Base-by-base conservation (phyloP, 352 stramenopile species). In the Phytophthora quininea region DNA sequence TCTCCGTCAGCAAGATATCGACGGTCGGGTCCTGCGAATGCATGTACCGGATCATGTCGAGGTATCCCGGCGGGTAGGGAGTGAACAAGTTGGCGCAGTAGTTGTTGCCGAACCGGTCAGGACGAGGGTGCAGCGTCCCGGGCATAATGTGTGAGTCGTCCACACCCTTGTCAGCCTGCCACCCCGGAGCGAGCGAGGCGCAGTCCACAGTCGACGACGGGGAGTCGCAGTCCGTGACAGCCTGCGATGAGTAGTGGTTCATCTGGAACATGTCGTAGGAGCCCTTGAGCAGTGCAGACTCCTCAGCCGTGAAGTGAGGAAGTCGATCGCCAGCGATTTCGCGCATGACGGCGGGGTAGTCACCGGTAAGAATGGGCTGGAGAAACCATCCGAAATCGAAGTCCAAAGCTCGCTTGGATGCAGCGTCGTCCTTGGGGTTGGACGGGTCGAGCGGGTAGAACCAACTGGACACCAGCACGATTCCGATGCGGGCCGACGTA, bases 201-300 rank as follows among this genome's bases (percentile, higher is more conserved):
- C 78, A 87, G 27, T 69, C 58, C 5, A 75, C 42, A 1, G 43
- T 71, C 27, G 74, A 84, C 14, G 60, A 64, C 15, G 67, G 49
- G 1, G 70, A 79, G 33, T 68, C 46, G 92, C 76, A 86, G 65
- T 90, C 71, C 0, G 81, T 87, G 33, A 88, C 83, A 1, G 75
- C 55, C 57, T 80, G 77, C 52, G 95, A 91, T 35, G 72, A 82
- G 76, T 99, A 99, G 73, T 98, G 92, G 75, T 99, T 99, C 7
- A 99, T 69, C 46, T 97, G 97, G 58, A 99, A 93, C 66, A 98
- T 96, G 61, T 99, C 97, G 64, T 87, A 88, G 12, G 88, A 97
- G 14, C 81, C 85, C 37, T 77, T 78, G 6, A 99, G 64, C 14
- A 90, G 49, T 32, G 75, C 73, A 24, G 84, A 71, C 65, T 98